Conservation (phyloP, 2,329 filamentous ascomycete genomes). For the Aspergillus sp. region DNA sequence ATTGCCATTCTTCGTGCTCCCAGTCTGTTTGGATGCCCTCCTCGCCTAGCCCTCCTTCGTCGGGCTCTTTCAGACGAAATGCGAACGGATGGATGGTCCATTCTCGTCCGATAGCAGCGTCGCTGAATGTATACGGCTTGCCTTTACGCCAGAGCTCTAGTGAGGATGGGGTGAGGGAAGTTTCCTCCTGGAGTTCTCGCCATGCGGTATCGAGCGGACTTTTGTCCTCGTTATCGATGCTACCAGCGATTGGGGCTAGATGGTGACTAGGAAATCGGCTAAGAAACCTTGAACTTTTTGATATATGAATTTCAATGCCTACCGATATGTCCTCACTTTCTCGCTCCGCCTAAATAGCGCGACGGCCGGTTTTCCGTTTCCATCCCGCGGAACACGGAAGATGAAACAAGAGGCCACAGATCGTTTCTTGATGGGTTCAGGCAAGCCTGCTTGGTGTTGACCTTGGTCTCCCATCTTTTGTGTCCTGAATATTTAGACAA, state of each 20-base stretch:
- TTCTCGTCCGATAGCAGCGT: slow-evolving; percentile 49
- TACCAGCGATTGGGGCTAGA: slow-evolving; percentile 60
- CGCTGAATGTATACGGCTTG: slow-evolving; percentile 55
- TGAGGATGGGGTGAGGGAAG: slow-evolving; percentile 45
- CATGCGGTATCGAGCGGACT: slow-evolving; percentile 54
- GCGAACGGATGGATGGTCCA: slow-evolving; percentile 63
- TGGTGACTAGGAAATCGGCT: slow-evolving; percentile 36
- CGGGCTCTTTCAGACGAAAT: slow-evolving; percentile 41
- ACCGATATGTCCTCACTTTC: slow-evolving; percentile 58
- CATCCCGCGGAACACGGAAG: slow-evolving; percentile 23
- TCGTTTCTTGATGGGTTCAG: slow-evolving; percentile 17
- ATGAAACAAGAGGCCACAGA: slow-evolving; percentile 43
- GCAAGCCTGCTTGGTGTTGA: slow-evolving; percentile 1
- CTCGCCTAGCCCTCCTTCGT: slow-evolving; percentile 30
- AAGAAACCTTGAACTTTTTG: too few relatives aligned
- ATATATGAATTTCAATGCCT: slow-evolving; percentile 1
- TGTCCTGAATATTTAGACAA: not conserved
- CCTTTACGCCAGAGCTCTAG: slow-evolving; percentile 53
- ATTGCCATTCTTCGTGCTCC: slow-evolving; percentile 58
- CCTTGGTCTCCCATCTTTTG: too few relatives aligned
- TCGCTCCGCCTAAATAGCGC: slow-evolving; percentile 60
- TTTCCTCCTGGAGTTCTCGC: slow-evolving; percentile 62
- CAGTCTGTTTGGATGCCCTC: slow-evolving; percentile 53
- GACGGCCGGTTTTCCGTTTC: slow-evolving; percentile 38
- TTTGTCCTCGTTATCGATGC: slow-evolving; percentile 49